Percentiles rank a stretch among this genome's conserved stretches.
Conservation (phyloP, 208 protist species). For the Blastocrithidia nonstop region DNA sequence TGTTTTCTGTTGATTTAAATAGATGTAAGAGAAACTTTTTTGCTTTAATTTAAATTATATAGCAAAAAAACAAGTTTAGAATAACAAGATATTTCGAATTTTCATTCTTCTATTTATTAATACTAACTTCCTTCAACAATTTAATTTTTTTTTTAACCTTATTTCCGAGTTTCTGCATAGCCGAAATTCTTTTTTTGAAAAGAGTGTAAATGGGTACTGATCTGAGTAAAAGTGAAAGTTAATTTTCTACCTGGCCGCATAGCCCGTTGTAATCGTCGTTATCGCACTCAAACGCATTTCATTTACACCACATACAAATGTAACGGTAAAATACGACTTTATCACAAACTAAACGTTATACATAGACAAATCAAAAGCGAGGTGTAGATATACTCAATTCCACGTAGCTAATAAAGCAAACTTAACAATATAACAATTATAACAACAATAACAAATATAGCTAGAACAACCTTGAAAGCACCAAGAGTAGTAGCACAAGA, state of each 20-base stretch:
- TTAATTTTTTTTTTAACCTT: no score
- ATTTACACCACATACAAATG: neutral
- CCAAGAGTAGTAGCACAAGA: neutral
- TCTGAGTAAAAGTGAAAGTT: neutral
- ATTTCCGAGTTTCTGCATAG: no score
- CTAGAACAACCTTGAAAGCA: neutral
- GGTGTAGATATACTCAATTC: neutral
- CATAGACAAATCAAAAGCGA: neutral
- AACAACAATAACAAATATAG: neutral
- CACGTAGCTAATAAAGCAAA: no score
- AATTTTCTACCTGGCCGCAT: neutral
- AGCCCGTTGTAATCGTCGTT: conserved; percentile 8
- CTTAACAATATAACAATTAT: neutral
- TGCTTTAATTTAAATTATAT: no score
- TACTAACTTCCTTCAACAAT: no score
- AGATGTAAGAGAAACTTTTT: no score
- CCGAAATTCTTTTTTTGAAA: no score
- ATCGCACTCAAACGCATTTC: conserved; percentile 4
- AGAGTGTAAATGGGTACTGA: no score
- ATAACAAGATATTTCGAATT: no score
- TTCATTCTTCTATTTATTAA: no score
- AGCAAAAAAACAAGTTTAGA: no score
- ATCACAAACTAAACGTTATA: neutral
- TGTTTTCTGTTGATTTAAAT: no score
- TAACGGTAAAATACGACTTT: neutral